Conservation (phyloP, 495 filamentous ascomycete species). For the Poronia punctata region DNA sequence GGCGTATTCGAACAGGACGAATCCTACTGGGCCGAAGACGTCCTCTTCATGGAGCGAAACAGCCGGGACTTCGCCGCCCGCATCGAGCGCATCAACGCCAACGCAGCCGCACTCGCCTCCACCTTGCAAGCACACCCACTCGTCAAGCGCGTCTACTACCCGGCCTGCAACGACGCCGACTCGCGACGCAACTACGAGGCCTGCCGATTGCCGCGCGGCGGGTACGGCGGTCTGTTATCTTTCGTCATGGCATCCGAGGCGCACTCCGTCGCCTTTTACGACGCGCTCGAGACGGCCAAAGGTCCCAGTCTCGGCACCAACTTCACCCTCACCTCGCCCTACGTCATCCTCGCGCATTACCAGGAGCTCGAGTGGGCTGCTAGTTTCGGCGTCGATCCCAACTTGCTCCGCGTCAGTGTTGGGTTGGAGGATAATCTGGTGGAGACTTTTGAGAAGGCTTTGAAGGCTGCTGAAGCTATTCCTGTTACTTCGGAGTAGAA, state of each 20-base stretch:
- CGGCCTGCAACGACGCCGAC: constrained; percentile 64
- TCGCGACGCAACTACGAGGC: constrained; percentile 68
- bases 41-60: constrained; percentile 91
- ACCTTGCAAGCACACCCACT: constrained; percentile 47
- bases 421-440: constrained; percentile 73
- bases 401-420: constrained; percentile 80
- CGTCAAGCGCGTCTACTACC: constrained; percentile 83
- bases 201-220: constrained; percentile 65
- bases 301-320: constrained; percentile 95
- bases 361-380: constrained; percentile 84
- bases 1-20: constrained; percentile 77
- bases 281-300: constrained; percentile 79
- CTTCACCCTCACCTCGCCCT: constrained; percentile 86
- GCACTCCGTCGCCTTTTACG: constrained; percentile 76
- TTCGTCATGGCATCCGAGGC: constrained; percentile 64
- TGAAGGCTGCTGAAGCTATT: constrained; percentile 36
- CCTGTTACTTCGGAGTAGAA: no score
- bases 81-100: constrained; percentile 77
- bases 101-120: constrained; percentile 75
- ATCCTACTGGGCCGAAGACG: constrained; percentile 87
- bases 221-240: constrained; percentile 86
- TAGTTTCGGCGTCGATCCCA: constrained; percentile 66
- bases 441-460: constrained; percentile 39
- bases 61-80: constrained; percentile 84
- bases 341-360: constrained; percentile 88